Conservation (phyloP, 2,329 filamentous ascomycete genomes). For the Hortaea sp. region DNA sequence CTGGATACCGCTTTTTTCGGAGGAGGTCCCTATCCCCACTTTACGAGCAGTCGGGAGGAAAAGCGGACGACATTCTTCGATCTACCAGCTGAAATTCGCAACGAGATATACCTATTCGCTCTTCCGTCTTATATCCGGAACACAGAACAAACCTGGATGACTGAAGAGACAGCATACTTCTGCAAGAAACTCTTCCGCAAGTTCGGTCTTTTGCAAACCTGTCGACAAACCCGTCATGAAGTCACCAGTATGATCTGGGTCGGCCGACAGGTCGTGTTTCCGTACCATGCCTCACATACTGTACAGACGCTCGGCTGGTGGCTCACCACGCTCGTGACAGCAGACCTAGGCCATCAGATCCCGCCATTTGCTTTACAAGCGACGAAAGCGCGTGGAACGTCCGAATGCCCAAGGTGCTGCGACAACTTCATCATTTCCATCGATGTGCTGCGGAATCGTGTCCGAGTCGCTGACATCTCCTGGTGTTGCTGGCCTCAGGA, state of each 20-base stretch:
- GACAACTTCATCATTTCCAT: background rate
- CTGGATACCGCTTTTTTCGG: no score
- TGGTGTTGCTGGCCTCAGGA: background rate
- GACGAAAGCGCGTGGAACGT: background rate
- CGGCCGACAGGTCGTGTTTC: background rate
- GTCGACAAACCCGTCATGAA: background rate
- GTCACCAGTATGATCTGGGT: background rate
- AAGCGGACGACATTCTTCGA: no score
- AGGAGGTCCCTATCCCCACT: no score
- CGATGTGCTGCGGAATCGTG: background rate
- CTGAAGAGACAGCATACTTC: background rate
- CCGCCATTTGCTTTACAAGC: background rate
- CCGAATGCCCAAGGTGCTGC: background rate
- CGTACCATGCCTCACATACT: background rate
- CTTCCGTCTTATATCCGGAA: background rate
- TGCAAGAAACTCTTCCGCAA: background rate
- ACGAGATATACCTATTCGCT: background rate
- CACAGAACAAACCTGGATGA: background rate
- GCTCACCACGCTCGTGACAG: background rate
- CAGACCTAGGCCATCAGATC: background rate
- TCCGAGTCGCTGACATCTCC: background rate
- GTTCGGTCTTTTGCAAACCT: background rate
- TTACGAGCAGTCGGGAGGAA: no score
- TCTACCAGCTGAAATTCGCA: background rate
- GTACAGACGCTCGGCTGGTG: background rate